Conservation (phyloP, 2,329 filamentous ascomycete genomes). For the Aspergillus aculeatus region DNA sequence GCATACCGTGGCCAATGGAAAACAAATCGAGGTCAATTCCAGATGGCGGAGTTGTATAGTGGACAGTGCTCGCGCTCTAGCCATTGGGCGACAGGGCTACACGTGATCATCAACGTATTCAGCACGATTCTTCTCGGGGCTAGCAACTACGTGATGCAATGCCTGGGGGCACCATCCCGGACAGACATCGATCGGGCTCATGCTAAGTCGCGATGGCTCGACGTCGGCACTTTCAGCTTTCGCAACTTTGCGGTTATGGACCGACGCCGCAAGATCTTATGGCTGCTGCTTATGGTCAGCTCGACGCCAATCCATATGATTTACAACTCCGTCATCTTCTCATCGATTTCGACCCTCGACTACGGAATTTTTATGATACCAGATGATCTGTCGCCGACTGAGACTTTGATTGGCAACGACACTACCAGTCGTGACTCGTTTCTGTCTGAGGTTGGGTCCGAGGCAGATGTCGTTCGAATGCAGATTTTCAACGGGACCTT, state of each 20-base stretch:
- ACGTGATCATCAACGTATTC: slow-evolving; percentile 51
- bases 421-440: neutral
- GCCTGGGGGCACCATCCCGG: slow-evolving; percentile 51
- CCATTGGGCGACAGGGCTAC: slow-evolving; percentile 28
- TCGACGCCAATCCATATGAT: slow-evolving; percentile 17
- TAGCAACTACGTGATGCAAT: slow-evolving; percentile 55
- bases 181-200: slow-evolving; percentile 52
- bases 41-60: slow-evolving; percentile 6
- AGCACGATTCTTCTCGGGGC: slow-evolving; percentile 48
- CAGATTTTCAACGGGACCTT: slow-evolving; percentile 10
- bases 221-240: slow-evolving; percentile 44
- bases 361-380: slow-evolving; percentile 8
- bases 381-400: neutral
- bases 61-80: slow-evolving; percentile 12
- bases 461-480: neutral
- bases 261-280: slow-evolving; percentile 32
- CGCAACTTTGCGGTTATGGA: slow-evolving; percentile 24
- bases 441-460: neutral
- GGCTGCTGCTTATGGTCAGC: slow-evolving; percentile 13
- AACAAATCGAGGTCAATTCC: neutral
- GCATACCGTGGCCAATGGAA: neutral
- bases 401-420: neutral
- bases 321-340: slow-evolving; percentile 18
- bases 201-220: slow-evolving; percentile 39
- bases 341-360: slow-evolving; percentile 7